Base-by-base conservation (phyloP, 1,139 yeast genomes). In the Lodderomyces margitis region DNA sequence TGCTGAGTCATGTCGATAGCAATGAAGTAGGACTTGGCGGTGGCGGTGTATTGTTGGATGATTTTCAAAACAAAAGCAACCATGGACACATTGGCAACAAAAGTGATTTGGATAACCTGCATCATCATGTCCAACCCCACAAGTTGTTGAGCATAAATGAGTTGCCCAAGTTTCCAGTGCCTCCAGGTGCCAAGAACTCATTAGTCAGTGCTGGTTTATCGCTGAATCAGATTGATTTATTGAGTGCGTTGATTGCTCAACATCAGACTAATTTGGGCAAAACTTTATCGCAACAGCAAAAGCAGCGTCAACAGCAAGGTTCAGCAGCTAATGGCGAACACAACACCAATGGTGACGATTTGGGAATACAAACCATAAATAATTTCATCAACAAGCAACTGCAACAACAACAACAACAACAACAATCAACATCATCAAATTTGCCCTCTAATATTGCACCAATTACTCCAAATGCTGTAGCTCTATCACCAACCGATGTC, bases 161-260 rank as follows among this genome's bases (percentile, higher is more conserved):
- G 17, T 59, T 81, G 24, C 87, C 87, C 15, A 75, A 77, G 50
- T 80, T 81, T 30, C 77, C 78, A 0, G 87, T 84, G 2, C 92
- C 92, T 1, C 81, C 81, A 5, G 87, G 87, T 4, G 91, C 89
- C 1, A 75, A 80, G 48, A 64, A 69, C 16, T 76, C 87, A 0
- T 60, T 84, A 37, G 74, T 73, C 14, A 75, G 79, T 16, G 87
- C 83, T 1, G 92, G 92, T 0, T 68, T 83, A 37, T 68, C 80
- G 5, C 78, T 74, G 46, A 80, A 78, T 36, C 91, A 84, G 57
- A 83, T 84, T 16, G 88, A 83, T 54, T 79, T 87, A 3, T 65
- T 84, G 34, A 80, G 87, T 19, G 87, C 87, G 1, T 66, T 84
- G 42, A 79, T 83, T 32, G 91, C 89, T 0, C 85, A 81, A 52